Percentiles rank a stretch among this genome's conserved stretches.
phyloP scores from a whole-genome alignment of 2,329 filamentous ascomycete genomes.

The Pseudodiploospora longispora region DNA sequence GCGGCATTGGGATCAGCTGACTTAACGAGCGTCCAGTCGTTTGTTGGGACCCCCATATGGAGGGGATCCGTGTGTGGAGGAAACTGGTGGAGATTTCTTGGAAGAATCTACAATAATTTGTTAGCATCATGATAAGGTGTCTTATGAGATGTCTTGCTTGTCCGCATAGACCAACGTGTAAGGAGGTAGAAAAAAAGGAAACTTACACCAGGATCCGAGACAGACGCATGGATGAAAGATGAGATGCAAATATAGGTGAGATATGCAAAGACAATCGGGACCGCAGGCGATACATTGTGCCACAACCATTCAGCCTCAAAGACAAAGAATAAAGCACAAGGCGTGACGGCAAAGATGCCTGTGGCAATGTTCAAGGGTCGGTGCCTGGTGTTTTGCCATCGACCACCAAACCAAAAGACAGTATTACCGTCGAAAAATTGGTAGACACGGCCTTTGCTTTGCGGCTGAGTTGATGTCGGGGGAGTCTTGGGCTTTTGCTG shows the following conservation, averaged over 20 bases:
- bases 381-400: constrained; percentile 80
- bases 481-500: constrained; percentile 13
- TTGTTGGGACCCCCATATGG: constrained; percentile 73
- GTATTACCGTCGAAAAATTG: constrained; percentile 94
- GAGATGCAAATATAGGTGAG: constrained; percentile 85
- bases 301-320: constrained; percentile 82
- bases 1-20: constrained; percentile 66
- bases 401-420: constrained; percentile 76
- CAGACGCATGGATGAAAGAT: constrained; percentile 88
- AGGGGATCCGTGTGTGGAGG: constrained; percentile 76
- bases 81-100: constrained; percentile 83
- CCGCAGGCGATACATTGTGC: constrained; percentile 76
- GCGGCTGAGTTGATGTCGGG: constrained; percentile 24
- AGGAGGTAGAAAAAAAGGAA: too few species aligned
- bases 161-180: too few species aligned
- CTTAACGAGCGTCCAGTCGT: constrained; percentile 89
- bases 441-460: constrained; percentile 59
- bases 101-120: constrained; percentile 64
- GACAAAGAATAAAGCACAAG: constrained; percentile 73
- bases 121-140: too few species aligned
- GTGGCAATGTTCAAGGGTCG: constrained; percentile 86
- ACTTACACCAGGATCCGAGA: constrained; percentile 86
- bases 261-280: constrained; percentile 86
- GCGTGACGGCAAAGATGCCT: constrained; percentile 69
- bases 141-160: too few species aligned